These are phyloP conservation scores for Pulveroboletus sp. DNA, from an alignment of 768 basidiomycete species.

Conservation along the genomic window DNA sequence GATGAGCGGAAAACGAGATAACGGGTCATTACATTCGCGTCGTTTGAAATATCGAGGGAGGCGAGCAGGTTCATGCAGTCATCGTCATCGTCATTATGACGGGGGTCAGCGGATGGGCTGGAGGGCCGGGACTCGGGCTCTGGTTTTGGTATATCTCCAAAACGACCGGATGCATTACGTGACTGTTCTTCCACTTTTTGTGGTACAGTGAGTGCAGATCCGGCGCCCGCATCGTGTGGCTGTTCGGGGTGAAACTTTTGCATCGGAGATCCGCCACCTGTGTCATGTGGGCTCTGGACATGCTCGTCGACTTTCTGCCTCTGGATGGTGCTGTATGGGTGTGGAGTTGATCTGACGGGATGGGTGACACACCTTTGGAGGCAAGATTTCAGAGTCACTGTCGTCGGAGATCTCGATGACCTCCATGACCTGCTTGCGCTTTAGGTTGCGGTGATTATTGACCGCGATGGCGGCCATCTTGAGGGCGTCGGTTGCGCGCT, in stretches of 20 bases:
- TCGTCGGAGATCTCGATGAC: slow-evolving; percentile 29
- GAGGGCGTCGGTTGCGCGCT: slow-evolving; percentile 17
- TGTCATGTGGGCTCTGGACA: background rate
- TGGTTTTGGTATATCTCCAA: background rate
- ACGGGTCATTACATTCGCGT: slow-evolving; percentile 21
- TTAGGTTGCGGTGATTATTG: slow-evolving; percentile 9
- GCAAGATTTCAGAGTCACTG: slow-evolving; percentile 23
- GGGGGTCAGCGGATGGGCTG: background rate
- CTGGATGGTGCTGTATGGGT: slow-evolving; percentile 7
- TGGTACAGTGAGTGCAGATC: background rate
- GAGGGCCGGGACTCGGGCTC: slow-evolving; percentile 8
- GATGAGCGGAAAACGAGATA: background rate
- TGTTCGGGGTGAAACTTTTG: too few species aligned
- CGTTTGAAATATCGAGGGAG: slow-evolving; percentile 31
- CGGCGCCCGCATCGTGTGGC: too few species aligned
- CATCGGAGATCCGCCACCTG: background rate
- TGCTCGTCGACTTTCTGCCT: slow-evolving; percentile 17
- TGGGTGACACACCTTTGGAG: slow-evolving; percentile 19
- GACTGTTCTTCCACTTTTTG: too few species aligned
- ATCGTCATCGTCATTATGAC: slow-evolving; percentile 18
- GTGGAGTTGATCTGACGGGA: background rate
- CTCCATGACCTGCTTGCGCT: slow-evolving; percentile 20
- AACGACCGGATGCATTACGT: too few species aligned
- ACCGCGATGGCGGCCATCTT: slow-evolving; percentile 15
- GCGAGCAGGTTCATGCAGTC: slow-evolving; percentile 21